Base-by-base conservation (phyloP, 306 rosid genomes). In the Trifolium fragiferum region DNA sequence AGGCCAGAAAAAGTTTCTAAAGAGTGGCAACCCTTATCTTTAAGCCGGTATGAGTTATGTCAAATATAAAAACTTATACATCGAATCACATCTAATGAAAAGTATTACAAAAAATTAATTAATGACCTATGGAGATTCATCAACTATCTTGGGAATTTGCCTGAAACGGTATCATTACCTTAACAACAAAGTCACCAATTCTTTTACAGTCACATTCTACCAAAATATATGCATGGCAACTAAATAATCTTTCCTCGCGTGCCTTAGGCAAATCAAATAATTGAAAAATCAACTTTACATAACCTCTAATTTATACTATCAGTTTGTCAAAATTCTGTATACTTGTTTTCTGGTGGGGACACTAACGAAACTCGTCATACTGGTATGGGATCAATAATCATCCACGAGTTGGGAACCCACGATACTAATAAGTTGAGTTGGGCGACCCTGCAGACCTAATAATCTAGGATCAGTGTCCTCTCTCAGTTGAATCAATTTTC, bases 131-230 rank as follows among this genome's bases (percentile, higher is more conserved):
- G 13, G 47, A 72, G 70, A 70, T 80, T 62, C 72, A 18, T 27
- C 43, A 35, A 46, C 37, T 44, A 72, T 65, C 71, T 70, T 75
- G 47, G 49, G 41, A 76, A 76, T 46, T 51, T 71, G 49, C 73
- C 68, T 20, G 64, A 57, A 54, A 71, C 55, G 37, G 14, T 30
- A 38, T 33, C 79, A 76, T 32, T 43, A 47, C 21, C 64, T 76
- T 51, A 40, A 66, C 53, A 50, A 38, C 55, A 66, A 33, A 41
- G 23, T 44, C 49, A 25, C 59, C 57, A 16, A 57, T 30, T 71
- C 16, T 70, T 32, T 32, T 23, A 55, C 14, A 61, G 19, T 44
- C 25, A 16, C 53, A 50, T 73, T 47, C 58, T 78, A 50, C 72
- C 65, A 75, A 62, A 40, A 8, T 30, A 38, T 49, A 69, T 64